Conservation (phyloP, 345 rosid genomes). For the Theobroma cacao region DNA sequence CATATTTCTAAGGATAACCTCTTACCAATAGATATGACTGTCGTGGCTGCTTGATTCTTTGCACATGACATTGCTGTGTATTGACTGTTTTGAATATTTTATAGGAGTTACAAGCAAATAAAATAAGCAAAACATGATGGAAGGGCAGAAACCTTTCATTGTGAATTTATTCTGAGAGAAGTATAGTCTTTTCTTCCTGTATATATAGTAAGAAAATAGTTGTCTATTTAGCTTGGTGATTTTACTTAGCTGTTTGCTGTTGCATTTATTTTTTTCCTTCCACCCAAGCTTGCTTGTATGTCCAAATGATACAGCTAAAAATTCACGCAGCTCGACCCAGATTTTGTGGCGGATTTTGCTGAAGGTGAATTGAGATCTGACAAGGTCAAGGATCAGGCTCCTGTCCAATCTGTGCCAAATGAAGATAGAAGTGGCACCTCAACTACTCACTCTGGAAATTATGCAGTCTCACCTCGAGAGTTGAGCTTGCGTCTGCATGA, state of each 20-base stretch:
- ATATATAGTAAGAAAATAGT: not conserved
- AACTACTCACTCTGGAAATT: slow-evolving; percentile 49
- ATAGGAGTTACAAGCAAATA: not conserved
- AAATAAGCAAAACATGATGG: not conserved
- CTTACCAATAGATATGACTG: not conserved
- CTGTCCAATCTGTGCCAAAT: slow-evolving; percentile 38
- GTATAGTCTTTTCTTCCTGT: not conserved
- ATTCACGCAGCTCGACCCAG: slow-evolving; percentile 59
- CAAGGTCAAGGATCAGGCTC: slow-evolving; percentile 24
- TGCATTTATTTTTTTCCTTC: not conserved
- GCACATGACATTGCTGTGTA: not conserved
- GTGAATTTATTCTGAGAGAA: not conserved
- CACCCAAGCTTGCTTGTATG: not conserved
- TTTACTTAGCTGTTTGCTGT: not conserved
- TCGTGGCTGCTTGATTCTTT: not conserved
- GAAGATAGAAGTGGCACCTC: slow-evolving; percentile 52
- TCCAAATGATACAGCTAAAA: slow-evolving; percentile 10
- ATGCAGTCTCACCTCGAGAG: slow-evolving; percentile 73
- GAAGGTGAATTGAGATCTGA: slow-evolving; percentile 57
- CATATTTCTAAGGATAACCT: not conserved
- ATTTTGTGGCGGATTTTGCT: slow-evolving; percentile 53
- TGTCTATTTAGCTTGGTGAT: not conserved
- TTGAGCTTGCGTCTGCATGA: slow-evolving; percentile 66
- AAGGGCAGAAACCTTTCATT: not conserved
- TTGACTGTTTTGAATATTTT: not conserved